These are phyloP conservation scores for Durusdinium trenchii DNA, from an alignment of 73 alveolate genomes.

Conservation along the genomic window DNA sequence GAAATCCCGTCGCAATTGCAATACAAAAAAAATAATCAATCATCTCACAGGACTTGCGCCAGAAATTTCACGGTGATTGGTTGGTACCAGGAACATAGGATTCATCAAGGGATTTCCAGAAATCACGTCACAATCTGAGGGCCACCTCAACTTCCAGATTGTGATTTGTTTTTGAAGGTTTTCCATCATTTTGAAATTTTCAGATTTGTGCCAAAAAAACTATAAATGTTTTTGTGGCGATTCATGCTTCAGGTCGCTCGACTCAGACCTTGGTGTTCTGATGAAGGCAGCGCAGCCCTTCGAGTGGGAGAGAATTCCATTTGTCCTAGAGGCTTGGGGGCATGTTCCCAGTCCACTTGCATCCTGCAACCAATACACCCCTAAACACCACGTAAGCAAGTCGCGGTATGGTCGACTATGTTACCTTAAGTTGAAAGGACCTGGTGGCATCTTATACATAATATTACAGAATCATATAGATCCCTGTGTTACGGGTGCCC, in stretches of 20 bases:
- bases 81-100: background rate
- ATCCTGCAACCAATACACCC: no score
- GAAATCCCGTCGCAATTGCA: background rate
- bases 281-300: background rate
- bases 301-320: conserved; percentile 11
- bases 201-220: background rate
- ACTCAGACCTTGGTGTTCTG: background rate
- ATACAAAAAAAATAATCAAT: background rate
- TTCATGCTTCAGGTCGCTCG: background rate
- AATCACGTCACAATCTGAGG: background rate
- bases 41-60: background rate
- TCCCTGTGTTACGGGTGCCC: no score
- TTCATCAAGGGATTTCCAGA: background rate
- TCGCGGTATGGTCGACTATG: no score
- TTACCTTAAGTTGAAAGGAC: no score
- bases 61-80: background rate
- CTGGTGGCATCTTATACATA: no score
- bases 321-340: background rate
- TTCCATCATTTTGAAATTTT: background rate
- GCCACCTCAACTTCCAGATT: background rate
- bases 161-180: background rate
- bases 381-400: no score
- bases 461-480: no score
- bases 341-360: no score
- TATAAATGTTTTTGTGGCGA: no score